Percentiles rank a stretch among this genome's conserved stretches.
phyloP scores from a whole-genome alignment of 305 asterid genomes.

The Fraxinus xanthoxyloides region DNA sequence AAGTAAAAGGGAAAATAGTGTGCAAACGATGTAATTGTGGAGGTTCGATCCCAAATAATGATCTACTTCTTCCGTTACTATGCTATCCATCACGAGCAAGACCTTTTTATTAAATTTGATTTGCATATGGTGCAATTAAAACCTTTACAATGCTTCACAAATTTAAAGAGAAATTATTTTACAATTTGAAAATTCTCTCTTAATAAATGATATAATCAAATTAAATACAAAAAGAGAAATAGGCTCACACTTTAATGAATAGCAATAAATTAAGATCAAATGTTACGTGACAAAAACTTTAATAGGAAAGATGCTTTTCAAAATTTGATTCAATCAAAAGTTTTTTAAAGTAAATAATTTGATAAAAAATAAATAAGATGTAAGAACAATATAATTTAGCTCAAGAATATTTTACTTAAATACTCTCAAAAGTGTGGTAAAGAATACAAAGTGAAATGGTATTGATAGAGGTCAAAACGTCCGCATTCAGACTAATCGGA shows the following conservation, averaged over 20 bases:
- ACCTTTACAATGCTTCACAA: not conserved
- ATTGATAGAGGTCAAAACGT: not conserved
- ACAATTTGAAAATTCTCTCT: not conserved
- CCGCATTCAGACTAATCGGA: not conserved
- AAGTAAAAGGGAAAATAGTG: not conserved
- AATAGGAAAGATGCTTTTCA: not conserved
- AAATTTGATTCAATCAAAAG: not conserved
- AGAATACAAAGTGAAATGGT: not conserved
- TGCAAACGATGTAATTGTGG: not conserved
- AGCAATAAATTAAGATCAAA: not conserved
- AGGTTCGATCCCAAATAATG: not conserved
- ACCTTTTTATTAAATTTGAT: not conserved
- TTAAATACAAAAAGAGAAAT: too few relatives aligned
- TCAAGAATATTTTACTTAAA: too few relatives aligned
- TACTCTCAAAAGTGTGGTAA: not conserved
- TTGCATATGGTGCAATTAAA: not conserved
- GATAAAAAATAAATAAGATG: not conserved
- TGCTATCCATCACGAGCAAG: not conserved
- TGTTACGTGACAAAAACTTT: not conserved
- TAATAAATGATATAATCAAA: too few relatives aligned
- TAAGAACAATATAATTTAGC: not conserved
- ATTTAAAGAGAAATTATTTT: not conserved
- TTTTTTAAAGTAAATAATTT: too few relatives aligned
- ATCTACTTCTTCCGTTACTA: not conserved
- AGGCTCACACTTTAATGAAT: too few relatives aligned